These are phyloP conservation scores for Alnus rubra DNA, from an alignment of 306 rosid genomes.

Conservation along the genomic window DNA sequence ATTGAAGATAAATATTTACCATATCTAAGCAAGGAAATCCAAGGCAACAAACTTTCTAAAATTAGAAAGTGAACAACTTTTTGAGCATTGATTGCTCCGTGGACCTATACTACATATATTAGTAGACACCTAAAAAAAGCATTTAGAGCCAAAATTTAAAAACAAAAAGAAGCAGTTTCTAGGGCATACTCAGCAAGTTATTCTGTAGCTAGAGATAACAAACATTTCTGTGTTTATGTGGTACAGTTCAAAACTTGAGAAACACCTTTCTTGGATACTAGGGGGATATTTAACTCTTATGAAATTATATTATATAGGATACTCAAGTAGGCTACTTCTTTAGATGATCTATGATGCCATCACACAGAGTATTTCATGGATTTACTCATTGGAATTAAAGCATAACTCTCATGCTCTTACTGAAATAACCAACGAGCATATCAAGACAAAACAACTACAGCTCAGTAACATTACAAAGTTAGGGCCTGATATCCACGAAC, in stretches of 20 bases:
- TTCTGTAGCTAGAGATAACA: too few species aligned
- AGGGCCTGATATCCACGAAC: neutral
- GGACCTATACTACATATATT: too few species aligned
- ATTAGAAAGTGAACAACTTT: too few species aligned
- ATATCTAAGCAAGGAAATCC: too few species aligned
- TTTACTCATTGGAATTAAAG: neutral
- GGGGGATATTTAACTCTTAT: neutral
- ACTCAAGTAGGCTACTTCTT: neutral
- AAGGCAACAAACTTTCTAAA: too few species aligned
- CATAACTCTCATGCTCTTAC: neutral
- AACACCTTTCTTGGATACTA: neutral
- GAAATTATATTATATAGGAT: neutral
- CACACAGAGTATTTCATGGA: neutral
- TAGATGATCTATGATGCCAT: neutral
- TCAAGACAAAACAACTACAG: neutral
- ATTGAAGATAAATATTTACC: too few species aligned
- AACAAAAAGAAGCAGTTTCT: too few species aligned
- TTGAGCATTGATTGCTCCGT: too few species aligned
- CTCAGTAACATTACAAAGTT: neutral
- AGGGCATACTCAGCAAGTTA: too few species aligned
- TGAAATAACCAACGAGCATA: neutral
- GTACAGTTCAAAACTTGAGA: neutral
- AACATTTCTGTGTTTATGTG: neutral
- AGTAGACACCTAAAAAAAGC: too few species aligned
- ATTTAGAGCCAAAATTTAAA: too few species aligned